Evolutionary conservation across 2,329 filamentous ascomycete genomes (phyloP), one percentile per base, ranked within the genome.

Genomic region (Bimuria novae-zelandiae): DNA sequence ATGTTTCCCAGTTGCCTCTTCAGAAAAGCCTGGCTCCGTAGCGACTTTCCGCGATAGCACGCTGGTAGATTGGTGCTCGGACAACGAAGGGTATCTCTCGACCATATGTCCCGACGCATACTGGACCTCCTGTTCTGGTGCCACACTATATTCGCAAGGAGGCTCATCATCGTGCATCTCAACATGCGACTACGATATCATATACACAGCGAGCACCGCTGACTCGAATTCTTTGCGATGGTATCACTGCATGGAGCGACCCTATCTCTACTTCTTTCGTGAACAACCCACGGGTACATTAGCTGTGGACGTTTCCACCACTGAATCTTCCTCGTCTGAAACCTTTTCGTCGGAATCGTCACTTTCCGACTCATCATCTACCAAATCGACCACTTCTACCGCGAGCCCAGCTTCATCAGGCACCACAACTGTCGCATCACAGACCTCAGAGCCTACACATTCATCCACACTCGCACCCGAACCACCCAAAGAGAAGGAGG

Each of bases 111-210:
- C 43, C 17, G 7, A 29, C 8, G 32, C 32, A 22, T 46, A 37
- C 23, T 46, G 43, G 43, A 46, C 43, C 3, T 17, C 43, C 7
- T 46, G 43, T n/a, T 23, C 21, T 36, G 43, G 43, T 12, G n/a
- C 14, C n/a, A 36, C 19, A 19, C 32, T 46, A 10, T 23, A 36
- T 14, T 46, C 43, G 14, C 19, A n/a, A 22, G 43, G 30, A 19
- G 43, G 43, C 7, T 36, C 19, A 3, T 10, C 43, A 36, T 6
- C 43, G 16, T 46, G 43, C 22, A 2, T 32, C 11, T 16, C 21
- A 17, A 45, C 16, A 12, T 52, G 50, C 27, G 45, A 52, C n/a
- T 32, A 45, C 19, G 50, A 52, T 36, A 48, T 40, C 17, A 29
- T 52, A 11, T 52, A 33, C 30, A 41, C 43, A 16, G 35, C 12